Conservation (phyloP, 208 protist genomes). For the Leishmania amazonensis region DNA sequence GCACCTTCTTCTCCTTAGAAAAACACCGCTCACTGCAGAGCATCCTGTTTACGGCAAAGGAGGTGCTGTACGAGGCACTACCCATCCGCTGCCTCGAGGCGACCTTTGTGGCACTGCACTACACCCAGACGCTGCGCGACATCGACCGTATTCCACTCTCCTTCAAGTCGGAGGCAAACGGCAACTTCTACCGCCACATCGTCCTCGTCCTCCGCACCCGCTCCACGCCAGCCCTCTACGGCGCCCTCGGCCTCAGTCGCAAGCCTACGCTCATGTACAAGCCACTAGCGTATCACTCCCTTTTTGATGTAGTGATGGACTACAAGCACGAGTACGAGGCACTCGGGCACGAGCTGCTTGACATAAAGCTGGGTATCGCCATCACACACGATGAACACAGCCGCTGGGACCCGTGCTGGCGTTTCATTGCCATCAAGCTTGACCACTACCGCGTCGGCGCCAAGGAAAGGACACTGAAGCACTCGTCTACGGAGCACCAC, state of each 20-base stretch:
- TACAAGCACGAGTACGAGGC: constrained; percentile 80
- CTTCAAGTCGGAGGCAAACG: constrained; percentile 82
- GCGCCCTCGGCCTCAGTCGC: constrained; percentile 85
- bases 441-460: constrained; percentile 21
- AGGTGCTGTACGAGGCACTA: constrained; percentile 82
- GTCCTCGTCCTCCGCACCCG: constrained; percentile 69
- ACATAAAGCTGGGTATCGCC: constrained; percentile 85
- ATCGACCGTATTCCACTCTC: constrained; percentile 89
- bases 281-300: constrained; percentile 53
- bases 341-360: constrained; percentile 79
- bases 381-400: constrained; percentile 68
- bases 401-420: constrained; percentile 70
- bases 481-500: neutral
- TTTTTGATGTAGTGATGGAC: constrained; percentile 88
- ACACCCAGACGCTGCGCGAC: constrained; percentile 74
- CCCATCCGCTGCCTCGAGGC: constrained; percentile 93
- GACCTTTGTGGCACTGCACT: constrained; percentile 84
- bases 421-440: constrained; percentile 76
- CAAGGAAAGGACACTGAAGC: neutral
- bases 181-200: constrained; percentile 80
- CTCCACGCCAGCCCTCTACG: constrained; percentile 42
- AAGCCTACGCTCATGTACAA: constrained; percentile 92
- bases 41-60: constrained; percentile 80
- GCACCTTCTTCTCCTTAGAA: constrained; percentile 90
- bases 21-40: constrained; percentile 88